Conservation (phyloP, 306 rosid genomes). For the Dalbergia oliveri region DNA sequence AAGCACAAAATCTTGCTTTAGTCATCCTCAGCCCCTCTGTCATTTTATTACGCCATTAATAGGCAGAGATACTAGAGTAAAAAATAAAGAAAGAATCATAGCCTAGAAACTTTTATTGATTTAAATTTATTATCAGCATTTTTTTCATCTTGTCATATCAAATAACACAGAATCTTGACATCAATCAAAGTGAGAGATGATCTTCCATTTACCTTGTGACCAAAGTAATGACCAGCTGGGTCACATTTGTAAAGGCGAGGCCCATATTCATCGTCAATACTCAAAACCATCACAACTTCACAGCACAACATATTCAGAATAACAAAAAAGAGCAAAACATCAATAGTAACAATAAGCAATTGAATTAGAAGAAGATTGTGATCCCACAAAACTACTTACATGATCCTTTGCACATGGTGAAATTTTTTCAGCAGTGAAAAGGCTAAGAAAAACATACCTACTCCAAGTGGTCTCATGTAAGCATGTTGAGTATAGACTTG, state of each 20-base stretch:
- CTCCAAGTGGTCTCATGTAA: slow-evolving; percentile 99
- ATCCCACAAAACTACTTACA: slow-evolving; percentile 21
- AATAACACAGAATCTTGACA: not conserved
- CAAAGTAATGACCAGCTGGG: slow-evolving; percentile 99
- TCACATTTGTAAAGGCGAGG: slow-evolving; percentile 94
- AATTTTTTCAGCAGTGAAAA: not conserved
- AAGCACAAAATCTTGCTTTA: slow-evolving; percentile 4
- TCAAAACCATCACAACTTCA: slow-evolving; percentile 95
- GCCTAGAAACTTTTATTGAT: not conserved
- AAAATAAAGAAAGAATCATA: slow-evolving; percentile 8
- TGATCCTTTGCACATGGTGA: slow-evolving; percentile 6
- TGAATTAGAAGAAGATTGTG: not conserved
- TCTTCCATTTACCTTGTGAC: slow-evolving; percentile 83
- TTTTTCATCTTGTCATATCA: slow-evolving; percentile 24
- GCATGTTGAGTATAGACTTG: slow-evolving; percentile 99
- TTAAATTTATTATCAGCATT: not conserved
- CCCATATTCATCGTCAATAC: slow-evolving; percentile 90
- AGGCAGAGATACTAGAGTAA: not conserved
- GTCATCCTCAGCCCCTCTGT: slow-evolving; percentile 14
- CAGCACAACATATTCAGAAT: slow-evolving; percentile 40
- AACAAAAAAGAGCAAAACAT: slow-evolving; percentile 29
- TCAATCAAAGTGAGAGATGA: slow-evolving; percentile 32
- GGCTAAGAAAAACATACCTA: slow-evolving; percentile 64
- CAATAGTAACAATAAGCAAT: slow-evolving; percentile 35
- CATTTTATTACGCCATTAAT: not conserved